These are phyloP conservation scores for Fusarium annulatum DNA, from an alignment of 2,329 filamentous ascomycete genomes.

Conservation along the genomic window DNA sequence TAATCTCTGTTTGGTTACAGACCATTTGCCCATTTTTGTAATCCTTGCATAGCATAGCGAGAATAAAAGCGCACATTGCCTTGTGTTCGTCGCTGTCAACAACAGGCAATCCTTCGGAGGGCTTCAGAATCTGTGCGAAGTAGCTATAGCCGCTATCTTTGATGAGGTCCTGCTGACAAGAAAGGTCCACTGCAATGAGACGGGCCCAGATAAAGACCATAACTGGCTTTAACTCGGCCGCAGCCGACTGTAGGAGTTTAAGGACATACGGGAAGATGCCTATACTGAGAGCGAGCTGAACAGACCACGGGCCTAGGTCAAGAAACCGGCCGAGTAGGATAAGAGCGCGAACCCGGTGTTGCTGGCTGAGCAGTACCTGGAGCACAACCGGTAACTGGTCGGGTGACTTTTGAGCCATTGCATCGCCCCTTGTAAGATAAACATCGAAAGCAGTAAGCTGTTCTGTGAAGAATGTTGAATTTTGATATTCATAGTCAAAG, in stretches of 20 bases:
- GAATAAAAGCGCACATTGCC: slow-evolving; percentile 98
- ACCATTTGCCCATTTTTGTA: slow-evolving; percentile 93
- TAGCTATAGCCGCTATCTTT: slow-evolving; percentile 98
- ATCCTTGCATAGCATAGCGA: slow-evolving; percentile 96
- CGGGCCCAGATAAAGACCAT: slow-evolving; percentile 99
- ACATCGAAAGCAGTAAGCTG: slow-evolving; percentile 98
- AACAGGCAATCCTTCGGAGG: slow-evolving; percentile 83
- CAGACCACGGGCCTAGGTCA: slow-evolving; percentile 96
- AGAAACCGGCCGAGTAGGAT: slow-evolving; percentile 94
- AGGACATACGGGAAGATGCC: slow-evolving; percentile 99
- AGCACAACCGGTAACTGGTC: slow-evolving; percentile 97
- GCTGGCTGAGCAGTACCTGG: slow-evolving; percentile 94
- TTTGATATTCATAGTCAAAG: slow-evolving; percentile 89
- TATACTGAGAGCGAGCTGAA: slow-evolving; percentile 96
- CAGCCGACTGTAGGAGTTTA: slow-evolving; percentile 94
- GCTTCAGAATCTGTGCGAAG: slow-evolving; percentile 92
- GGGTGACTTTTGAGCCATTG: slow-evolving; percentile 85
- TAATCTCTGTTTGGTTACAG: slow-evolving; percentile 89
- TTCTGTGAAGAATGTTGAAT: slow-evolving; percentile 96
- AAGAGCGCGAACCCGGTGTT: slow-evolving; percentile 89
- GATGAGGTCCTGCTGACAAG: slow-evolving; percentile 91
- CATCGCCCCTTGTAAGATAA: slow-evolving; percentile 84
- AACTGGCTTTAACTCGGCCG: slow-evolving; percentile 92
- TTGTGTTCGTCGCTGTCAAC: slow-evolving; percentile 93
- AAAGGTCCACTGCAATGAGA: slow-evolving; percentile 92